A percentile compares a stretch with the other conserved stretches of the same genome.
These are phyloP conservation scores for Colletotrichum sp. DNA, from an alignment of 2,329 filamentous ascomycete genomes.

Conservation along the genomic window DNA sequence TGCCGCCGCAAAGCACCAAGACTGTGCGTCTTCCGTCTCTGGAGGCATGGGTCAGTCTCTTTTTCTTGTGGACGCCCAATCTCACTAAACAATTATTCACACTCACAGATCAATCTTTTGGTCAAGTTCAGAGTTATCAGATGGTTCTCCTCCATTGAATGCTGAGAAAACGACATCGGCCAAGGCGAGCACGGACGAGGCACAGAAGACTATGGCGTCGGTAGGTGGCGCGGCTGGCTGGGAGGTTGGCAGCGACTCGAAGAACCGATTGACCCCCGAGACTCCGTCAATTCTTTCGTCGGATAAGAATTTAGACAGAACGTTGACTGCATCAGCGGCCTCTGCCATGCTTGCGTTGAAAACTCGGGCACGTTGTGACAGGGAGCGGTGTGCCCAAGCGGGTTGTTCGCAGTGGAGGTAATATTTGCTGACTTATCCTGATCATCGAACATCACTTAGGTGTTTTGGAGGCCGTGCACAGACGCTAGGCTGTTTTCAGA, in stretches of 20 bases:
- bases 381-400: not conserved
- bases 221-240: not conserved
- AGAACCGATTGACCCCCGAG: not conserved
- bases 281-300: not conserved
- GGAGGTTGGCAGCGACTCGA: not conserved
- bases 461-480: not conserved
- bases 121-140: not conserved
- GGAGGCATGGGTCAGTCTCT: not conserved
- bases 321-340: constrained; percentile 1
- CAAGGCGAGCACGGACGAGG: constrained; percentile 13
- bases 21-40: constrained; percentile 5
- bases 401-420: not conserved
- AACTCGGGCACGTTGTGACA: not conserved
- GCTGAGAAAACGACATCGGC: constrained; percentile 6
- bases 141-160: not conserved
- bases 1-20: constrained; percentile 47
- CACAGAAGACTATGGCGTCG: constrained; percentile 19
- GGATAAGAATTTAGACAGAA: constrained; percentile 5
- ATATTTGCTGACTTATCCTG: not conserved
- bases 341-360: not conserved
- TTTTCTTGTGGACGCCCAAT: not conserved
- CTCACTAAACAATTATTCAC: not conserved
- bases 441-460: not conserved
- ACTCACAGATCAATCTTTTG: not conserved
- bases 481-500: not conserved